These are phyloP conservation scores for Salix caprea DNA, from an alignment of 345 rosid genomes.

Conservation along the genomic window DNA sequence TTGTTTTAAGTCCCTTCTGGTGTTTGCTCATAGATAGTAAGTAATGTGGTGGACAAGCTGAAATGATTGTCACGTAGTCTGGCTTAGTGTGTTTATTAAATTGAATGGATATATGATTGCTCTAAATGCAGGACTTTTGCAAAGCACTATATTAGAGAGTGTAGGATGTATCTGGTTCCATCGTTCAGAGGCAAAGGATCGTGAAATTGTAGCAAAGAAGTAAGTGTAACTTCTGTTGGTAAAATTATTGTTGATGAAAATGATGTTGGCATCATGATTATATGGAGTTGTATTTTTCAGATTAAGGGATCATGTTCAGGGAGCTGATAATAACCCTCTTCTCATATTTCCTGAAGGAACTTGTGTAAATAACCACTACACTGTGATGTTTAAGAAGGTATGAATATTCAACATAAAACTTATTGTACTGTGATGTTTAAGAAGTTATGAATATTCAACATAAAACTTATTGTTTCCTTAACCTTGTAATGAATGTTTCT, in stretches of 20 bases:
- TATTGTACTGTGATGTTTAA: slow-evolving; percentile 79
- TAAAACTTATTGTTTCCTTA: not conserved
- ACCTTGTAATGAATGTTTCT: not conserved
- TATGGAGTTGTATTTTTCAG: slow-evolving; percentile 41
- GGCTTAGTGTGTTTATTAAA: not conserved
- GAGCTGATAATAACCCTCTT: slow-evolving; percentile 88
- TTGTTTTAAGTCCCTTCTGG: not conserved
- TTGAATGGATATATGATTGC: slow-evolving; percentile 3
- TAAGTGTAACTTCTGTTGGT: slow-evolving; percentile 28
- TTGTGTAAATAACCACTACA: slow-evolving; percentile 90
- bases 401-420: not conserved
- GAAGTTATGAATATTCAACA: slow-evolving; percentile 46
- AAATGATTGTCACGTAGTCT: not conserved
- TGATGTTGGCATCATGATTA: slow-evolving; percentile 13
- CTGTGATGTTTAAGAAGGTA: slow-evolving; percentile 99
- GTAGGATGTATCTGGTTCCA: slow-evolving; percentile 98
- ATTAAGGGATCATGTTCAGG: slow-evolving; percentile 86
- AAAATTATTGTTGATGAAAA: not conserved
- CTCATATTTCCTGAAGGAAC: slow-evolving; percentile 99
- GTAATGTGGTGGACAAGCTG: not conserved
- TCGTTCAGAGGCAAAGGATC: slow-evolving; percentile 93
- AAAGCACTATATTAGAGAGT: slow-evolving; percentile 94
- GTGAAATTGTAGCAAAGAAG: slow-evolving; percentile 93
- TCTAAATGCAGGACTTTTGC: slow-evolving; percentile 63
- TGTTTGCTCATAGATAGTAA: not conserved